These are phyloP conservation scores for Cryptococcus depauperatus DNA, from an alignment of 1,284 basidiomycete species.

Conservation along the genomic window DNA sequence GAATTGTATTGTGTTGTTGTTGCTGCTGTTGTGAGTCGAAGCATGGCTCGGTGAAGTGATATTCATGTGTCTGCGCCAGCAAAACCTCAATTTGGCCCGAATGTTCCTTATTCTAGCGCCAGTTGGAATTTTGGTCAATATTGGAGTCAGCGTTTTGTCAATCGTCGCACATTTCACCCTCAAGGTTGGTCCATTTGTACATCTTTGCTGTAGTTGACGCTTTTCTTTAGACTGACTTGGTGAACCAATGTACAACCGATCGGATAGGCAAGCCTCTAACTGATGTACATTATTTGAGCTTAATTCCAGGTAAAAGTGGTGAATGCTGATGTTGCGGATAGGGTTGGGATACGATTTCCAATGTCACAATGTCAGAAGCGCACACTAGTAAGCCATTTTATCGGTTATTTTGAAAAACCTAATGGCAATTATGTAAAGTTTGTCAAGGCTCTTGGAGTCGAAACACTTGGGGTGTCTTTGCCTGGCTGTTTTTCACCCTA, in stretches of 20 bases:
- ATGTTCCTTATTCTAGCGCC: constrained; percentile 54
- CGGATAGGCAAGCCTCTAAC: constrained; percentile 37
- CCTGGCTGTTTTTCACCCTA: constrained; percentile 53
- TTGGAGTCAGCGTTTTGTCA: constrained; percentile 53
- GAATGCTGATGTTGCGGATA: too few relatives aligned
- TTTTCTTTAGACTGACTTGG: constrained; percentile 47
- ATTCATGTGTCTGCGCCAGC: constrained; percentile 44
- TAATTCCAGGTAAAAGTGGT: too few relatives aligned
- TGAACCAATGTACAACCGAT: constrained; percentile 49
- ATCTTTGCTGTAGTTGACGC: neutral
- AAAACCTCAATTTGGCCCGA: constrained; percentile 53
- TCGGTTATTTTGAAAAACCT: neutral
- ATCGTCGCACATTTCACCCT: constrained; percentile 59
- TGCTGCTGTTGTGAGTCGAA: constrained; percentile 53
- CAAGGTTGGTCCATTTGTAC: constrained; percentile 47
- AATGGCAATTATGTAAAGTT: constrained; percentile 28
- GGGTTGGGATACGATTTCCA: constrained; percentile 8
- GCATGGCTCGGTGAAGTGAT: too few relatives aligned
- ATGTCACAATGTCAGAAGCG: constrained; percentile 6
- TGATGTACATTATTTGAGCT: too few relatives aligned
- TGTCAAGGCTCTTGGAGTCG: constrained; percentile 54
- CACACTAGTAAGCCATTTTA: constrained; percentile 35
- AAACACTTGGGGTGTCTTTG: constrained; percentile 56
- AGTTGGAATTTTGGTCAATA: constrained; percentile 51
- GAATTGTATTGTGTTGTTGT: constrained; percentile 56